phyloP scores from a whole-genome alignment of 768 basidiomycete species.

The Gautieria morchelliformis region DNA sequence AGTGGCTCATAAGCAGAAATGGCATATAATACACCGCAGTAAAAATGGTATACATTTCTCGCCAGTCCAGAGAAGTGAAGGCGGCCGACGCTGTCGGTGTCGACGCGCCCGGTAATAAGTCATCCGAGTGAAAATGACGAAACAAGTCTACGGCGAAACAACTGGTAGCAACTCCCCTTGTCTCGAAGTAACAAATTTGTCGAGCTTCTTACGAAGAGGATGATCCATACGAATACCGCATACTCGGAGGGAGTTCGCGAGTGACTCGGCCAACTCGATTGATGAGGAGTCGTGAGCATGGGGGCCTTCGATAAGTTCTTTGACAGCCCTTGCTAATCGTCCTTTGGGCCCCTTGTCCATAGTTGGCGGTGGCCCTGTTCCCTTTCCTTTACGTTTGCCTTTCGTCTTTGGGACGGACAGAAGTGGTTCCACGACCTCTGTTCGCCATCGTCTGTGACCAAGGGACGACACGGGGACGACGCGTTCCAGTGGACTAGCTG shows the following conservation, averaged over 20 bases:
- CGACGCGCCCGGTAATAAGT: background rate
- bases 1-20: background rate
- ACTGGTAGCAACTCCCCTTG: background rate
- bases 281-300: conserved; percentile 25
- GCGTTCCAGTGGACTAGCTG: conserved; percentile 58
- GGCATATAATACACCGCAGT: background rate
- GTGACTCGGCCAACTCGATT: conserved; percentile 42
- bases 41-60: background rate
- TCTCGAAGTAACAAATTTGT: conserved; percentile 35
- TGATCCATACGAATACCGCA: conserved; percentile 55
- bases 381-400: conserved; percentile 40
- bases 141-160: background rate
- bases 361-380: conserved; percentile 22
- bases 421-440: conserved; percentile 61
- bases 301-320: conserved; percentile 49
- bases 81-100: background rate
- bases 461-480: conserved; percentile 54
- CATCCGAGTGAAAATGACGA: background rate
- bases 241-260: conserved; percentile 40
- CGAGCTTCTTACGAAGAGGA: conserved; percentile 57
- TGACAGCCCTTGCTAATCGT: conserved; percentile 58
- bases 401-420: conserved; percentile 59
- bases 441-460: conserved; percentile 62
- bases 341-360: conserved; percentile 38
- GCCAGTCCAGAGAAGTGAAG: background rate